Evolutionary conservation across 1,139 yeast genomes (phyloP).

Genomic region (Saccharomyces hybrid): DNA sequence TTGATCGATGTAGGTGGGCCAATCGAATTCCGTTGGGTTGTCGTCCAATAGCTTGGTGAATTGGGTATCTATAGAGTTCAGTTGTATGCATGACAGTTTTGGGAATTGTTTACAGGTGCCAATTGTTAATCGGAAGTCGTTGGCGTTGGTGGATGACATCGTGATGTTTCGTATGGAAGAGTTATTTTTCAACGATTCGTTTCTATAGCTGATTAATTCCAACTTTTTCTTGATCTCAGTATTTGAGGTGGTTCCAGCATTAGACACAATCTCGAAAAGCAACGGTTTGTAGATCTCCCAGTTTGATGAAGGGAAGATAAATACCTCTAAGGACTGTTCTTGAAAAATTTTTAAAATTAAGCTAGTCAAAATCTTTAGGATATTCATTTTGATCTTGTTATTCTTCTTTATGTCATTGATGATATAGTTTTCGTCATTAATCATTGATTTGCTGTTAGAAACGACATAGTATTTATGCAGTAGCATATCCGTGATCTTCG

Average conservation of each 20-base stretch:
- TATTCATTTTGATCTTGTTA: slow-evolving; percentile 26
- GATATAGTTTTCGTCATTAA: slow-evolving; percentile 33
- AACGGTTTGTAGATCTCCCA: slow-evolving; percentile 61
- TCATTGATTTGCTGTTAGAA: slow-evolving; percentile 29
- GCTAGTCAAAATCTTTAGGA: slow-evolving; percentile 28
- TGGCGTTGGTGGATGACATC: not conserved
- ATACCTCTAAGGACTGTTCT: slow-evolving; percentile 51
- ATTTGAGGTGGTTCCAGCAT: slow-evolving; percentile 28
- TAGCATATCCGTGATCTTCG: slow-evolving; percentile 52
- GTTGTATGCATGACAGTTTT: slow-evolving; percentile 5
- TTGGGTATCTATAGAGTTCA: slow-evolving; percentile 20
- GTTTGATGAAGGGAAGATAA: slow-evolving; percentile 56
- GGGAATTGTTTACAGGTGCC: not conserved
- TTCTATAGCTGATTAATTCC: slow-evolving; percentile 56
- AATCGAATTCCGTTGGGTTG: slow-evolving; percentile 26
- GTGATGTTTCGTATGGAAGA: slow-evolving; percentile 16
- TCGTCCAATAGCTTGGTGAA: slow-evolving; percentile 24
- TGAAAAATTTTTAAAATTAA: slow-evolving; percentile 46
- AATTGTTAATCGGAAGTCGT: not conserved
- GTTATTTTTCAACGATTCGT: slow-evolving; percentile 62
- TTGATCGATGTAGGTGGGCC: slow-evolving; percentile 29
- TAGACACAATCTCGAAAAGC: slow-evolving; percentile 37
- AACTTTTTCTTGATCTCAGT: slow-evolving; percentile 43
- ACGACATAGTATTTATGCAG: slow-evolving; percentile 35
- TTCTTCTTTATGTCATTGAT: slow-evolving; percentile 36